Conservation (phyloP, 2,329 filamentous ascomycete species). For the Aspergillus nomiae region DNA sequence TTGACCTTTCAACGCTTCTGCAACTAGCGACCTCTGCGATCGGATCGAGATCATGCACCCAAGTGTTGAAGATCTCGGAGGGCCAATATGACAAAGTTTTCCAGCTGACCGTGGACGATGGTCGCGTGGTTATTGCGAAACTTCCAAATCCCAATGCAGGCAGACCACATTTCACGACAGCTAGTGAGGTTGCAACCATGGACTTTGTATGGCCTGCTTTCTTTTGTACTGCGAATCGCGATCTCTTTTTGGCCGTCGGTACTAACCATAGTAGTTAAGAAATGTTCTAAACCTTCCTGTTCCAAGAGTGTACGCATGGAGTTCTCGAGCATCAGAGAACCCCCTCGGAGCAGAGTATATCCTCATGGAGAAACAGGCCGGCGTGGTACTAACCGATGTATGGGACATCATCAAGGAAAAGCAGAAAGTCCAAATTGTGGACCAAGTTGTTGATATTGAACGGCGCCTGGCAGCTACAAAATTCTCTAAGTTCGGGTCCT, state of each 20-base stretch:
- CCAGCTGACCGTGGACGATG: conserved; percentile 27
- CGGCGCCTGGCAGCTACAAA: conserved; percentile 18
- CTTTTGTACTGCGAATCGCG: not conserved
- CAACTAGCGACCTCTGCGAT: conserved; percentile 32
- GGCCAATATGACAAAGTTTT: conserved; percentile 34
- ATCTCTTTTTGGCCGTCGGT: not conserved
- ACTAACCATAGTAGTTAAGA: conserved; percentile 18
- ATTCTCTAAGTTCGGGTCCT: conserved; percentile 21
- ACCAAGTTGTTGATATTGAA: conserved; percentile 23
- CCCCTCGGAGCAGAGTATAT: conserved; percentile 41
- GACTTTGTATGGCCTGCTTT: conserved; percentile 23
- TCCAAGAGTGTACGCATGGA: conserved; percentile 37
- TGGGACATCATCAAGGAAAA: conserved; percentile 24
- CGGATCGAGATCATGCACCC: conserved; percentile 32
- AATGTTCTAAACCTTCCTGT: conserved; percentile 30
- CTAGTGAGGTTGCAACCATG: conserved; percentile 33
- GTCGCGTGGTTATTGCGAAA: conserved; percentile 29
- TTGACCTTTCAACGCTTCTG: conserved; percentile 38
- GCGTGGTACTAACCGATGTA: conserved; percentile 20
- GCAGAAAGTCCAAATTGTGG: conserved; percentile 23
- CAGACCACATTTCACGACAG: conserved; percentile 28
- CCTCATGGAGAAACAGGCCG: conserved; percentile 36
- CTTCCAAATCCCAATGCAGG: conserved; percentile 32
- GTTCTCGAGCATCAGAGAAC: conserved; percentile 31
- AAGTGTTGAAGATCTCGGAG: conserved; percentile 36